Conservation (phyloP, 2,329 filamentous ascomycete genomes). For the Plectosphaerella plurivora region DNA sequence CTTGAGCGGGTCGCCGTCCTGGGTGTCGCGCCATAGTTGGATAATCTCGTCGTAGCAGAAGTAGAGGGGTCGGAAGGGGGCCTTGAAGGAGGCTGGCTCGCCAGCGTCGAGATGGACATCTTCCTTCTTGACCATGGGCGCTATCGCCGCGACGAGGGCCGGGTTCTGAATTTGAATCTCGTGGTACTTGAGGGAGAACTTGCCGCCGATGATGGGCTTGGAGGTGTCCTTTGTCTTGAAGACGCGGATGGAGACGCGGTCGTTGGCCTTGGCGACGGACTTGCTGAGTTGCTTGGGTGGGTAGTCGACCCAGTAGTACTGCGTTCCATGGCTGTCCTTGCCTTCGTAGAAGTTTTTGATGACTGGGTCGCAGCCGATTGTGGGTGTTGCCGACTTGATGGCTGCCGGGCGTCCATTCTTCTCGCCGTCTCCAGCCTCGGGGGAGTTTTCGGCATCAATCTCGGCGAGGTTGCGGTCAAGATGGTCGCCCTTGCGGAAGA, state of each 20-base stretch:
- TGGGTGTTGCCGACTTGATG: constrained; percentile 4
- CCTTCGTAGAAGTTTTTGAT: constrained; percentile 37
- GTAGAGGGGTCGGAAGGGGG: constrained; percentile 37
- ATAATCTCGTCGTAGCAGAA: constrained; percentile 39
- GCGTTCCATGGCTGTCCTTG: constrained; percentile 13
- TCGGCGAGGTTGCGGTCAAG: no score
- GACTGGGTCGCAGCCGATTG: constrained; percentile 21
- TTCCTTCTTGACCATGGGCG: constrained; percentile 36
- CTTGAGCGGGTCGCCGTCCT: constrained; percentile 21
- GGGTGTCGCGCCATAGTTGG: constrained; percentile 20
- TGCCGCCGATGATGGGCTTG: constrained; percentile 33
- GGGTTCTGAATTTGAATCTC: constrained; percentile 37
- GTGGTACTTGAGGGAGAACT: constrained; percentile 33
- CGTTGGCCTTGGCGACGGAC: constrained; percentile 26
- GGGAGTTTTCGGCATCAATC: no score
- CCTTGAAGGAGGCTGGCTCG: constrained; percentile 28
- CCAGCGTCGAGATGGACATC: constrained; percentile 30
- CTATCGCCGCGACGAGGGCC: constrained; percentile 33
- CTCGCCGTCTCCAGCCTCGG: no score
- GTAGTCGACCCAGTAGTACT: constrained; percentile 33
- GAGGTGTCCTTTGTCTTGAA: constrained; percentile 39
- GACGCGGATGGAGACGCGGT: constrained; percentile 37
- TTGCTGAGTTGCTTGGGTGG: constrained; percentile 38
- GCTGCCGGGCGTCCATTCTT: no score
- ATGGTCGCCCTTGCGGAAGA: no score